A percentile compares a stretch with the other conserved stretches of the same genome.
Evolutionary conservation across 2,329 filamentous ascomycete species (phyloP).

Genomic region (Pleoardoris graminearum): DNA sequence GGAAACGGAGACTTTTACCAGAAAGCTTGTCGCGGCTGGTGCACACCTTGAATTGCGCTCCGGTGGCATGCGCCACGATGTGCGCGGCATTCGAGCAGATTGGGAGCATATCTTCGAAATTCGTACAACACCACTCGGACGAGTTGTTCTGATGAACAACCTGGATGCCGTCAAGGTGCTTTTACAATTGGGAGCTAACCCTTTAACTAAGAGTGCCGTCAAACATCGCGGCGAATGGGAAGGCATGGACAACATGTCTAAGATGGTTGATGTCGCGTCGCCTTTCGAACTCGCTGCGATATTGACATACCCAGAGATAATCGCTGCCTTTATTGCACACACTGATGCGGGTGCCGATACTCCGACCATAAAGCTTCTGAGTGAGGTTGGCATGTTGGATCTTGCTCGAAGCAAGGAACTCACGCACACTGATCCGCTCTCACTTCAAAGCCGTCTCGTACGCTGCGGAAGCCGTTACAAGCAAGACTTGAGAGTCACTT

Average conservation of each 20-base stretch:
- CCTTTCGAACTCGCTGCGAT: conserved; percentile 13
- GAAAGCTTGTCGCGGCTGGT: conserved; percentile 5
- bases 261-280: conserved; percentile 7
- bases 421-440: conserved; percentile 2
- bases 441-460: conserved; percentile 11
- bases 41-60: conserved; percentile 12
- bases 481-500: not conserved
- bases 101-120: conserved; percentile 13
- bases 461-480: conserved; percentile 8
- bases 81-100: conserved; percentile 11
- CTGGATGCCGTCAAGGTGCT: conserved; percentile 10
- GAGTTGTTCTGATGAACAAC: conserved; percentile 11
- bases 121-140: conserved; percentile 10
- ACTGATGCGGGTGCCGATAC: not conserved
- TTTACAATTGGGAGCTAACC: conserved; percentile 8
- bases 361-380: conserved; percentile 6
- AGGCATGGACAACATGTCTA: not conserved
- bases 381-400: conserved; percentile 7
- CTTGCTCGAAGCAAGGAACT: conserved; percentile 5
- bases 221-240: conserved; percentile 5
- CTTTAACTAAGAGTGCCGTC: conserved; percentile 4
- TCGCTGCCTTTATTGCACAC: conserved; percentile 8
- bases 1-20: conserved; percentile 10
- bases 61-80: conserved; percentile 10
- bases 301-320: conserved; percentile 3